Evolutionary conservation across 495 filamentous ascomycete species (phyloP).

Genomic region (Podospora tetraspora): DNA sequence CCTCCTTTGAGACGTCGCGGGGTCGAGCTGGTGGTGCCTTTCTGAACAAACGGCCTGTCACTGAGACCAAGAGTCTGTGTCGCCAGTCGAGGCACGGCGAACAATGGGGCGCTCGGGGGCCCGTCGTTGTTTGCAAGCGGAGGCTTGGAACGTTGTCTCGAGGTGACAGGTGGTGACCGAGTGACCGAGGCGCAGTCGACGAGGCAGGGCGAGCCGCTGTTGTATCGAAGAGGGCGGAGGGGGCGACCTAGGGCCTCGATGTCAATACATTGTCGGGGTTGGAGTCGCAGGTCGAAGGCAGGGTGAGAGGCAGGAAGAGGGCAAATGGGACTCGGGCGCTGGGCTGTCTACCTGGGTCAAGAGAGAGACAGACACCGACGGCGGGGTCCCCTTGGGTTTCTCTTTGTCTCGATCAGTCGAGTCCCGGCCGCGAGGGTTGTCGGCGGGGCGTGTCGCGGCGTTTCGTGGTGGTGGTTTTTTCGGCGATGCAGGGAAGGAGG

Average conservation of each 20-base stretch:
- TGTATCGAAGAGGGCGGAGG: background rate
- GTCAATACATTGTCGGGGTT: constrained; percentile 21
- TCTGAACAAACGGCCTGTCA: constrained; percentile 2
- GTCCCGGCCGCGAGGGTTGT: constrained; percentile 10
- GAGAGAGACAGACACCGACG: constrained; percentile 6
- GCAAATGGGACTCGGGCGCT: constrained; percentile 9
- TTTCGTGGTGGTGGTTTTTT: background rate
- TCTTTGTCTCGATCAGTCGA: background rate
- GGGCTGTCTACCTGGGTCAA: constrained; percentile 10
- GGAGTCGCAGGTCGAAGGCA: constrained; percentile 7
- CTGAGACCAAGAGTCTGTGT: background rate
- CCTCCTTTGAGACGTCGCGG: background rate
- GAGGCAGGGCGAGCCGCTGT: background rate
- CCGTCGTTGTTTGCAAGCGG: background rate
- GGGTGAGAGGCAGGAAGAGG: background rate
- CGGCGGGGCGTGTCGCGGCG: background rate
- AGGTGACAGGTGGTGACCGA: background rate
- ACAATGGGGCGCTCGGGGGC: background rate
- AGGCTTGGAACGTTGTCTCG: background rate
- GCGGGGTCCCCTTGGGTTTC: constrained; percentile 5
- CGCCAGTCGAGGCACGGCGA: constrained; percentile 1
- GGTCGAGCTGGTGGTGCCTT: constrained; percentile 4
- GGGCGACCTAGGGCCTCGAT: constrained; percentile 3
- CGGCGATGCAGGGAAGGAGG: constrained; percentile 2
- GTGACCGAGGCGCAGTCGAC: background rate